Evolutionary conservation across 2,329 filamentous ascomycete species (phyloP).

Genomic region (Fusarium compactum): DNA sequence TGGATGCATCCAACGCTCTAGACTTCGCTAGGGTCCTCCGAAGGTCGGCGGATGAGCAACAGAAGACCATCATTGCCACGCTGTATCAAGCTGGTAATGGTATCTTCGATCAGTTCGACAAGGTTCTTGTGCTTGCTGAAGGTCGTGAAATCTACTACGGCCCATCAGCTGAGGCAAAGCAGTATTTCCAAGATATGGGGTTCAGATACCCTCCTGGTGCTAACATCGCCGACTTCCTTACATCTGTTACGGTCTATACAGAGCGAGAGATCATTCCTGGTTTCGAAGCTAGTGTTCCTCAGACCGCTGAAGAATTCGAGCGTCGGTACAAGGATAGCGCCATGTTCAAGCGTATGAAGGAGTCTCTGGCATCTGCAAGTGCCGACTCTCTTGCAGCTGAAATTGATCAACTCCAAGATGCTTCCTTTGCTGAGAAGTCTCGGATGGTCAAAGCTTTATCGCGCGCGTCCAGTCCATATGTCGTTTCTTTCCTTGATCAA

Average conservation of each 20-base stretch:
- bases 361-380: not conserved
- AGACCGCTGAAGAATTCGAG: not conserved
- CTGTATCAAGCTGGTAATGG: not conserved
- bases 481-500: not conserved
- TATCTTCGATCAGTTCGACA: not conserved
- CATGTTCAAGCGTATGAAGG: not conserved
- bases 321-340: not conserved
- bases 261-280: not conserved
- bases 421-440: not conserved
- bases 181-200: not conserved
- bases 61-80: not conserved
- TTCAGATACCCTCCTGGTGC: not conserved
- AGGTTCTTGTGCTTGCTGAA: not conserved
- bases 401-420: not conserved
- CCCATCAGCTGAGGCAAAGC: not conserved
- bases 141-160: conserved; percentile 5
- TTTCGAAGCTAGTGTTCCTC: not conserved
- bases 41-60: not conserved
- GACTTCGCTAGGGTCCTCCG: not conserved
- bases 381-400: not conserved
- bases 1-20: not conserved
- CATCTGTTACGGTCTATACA: not conserved
- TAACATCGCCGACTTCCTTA: not conserved
- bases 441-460: not conserved
- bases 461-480: not conserved